These are phyloP conservation scores for Phytophthora citrophthora DNA, from an alignment of 352 stramenopile species.

Conservation along the genomic window DNA sequence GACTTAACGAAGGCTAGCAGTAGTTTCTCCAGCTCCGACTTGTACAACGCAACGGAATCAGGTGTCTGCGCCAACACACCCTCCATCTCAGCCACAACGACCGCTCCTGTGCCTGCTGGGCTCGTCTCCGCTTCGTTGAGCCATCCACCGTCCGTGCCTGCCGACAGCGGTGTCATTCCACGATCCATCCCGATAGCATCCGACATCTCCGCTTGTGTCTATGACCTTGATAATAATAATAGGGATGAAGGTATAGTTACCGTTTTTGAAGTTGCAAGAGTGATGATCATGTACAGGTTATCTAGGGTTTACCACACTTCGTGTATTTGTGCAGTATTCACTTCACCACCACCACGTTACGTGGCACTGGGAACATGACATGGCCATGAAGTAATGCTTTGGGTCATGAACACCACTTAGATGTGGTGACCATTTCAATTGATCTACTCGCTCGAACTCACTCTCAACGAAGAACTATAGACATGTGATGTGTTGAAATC, in stretches of 20 bases:
- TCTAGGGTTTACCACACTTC: too few species aligned
- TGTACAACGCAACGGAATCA: slow-evolving; percentile 75
- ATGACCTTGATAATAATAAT: slow-evolving; percentile 6
- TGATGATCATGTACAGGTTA: slow-evolving; percentile 1
- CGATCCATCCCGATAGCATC: slow-evolving; percentile 13
- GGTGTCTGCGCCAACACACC: slow-evolving; percentile 70
- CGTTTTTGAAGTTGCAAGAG: slow-evolving; percentile 20
- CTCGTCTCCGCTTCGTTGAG: slow-evolving; percentile 20
- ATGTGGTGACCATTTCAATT: too few species aligned
- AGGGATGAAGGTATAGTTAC: background rate
- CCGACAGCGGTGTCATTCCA: slow-evolving; percentile 22
- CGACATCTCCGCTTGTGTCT: background rate
- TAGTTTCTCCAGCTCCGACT: slow-evolving; percentile 83
- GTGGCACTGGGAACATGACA: too few species aligned
- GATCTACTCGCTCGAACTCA: too few species aligned
- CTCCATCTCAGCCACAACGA: slow-evolving; percentile 72
- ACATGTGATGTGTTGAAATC: too few species aligned
- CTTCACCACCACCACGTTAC: background rate
- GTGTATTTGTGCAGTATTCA: too few species aligned
- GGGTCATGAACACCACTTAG: too few species aligned
- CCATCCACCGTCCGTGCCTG: slow-evolving; percentile 13
- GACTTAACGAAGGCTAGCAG: slow-evolving; percentile 77
- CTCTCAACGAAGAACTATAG: too few species aligned
- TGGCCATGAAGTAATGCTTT: too few species aligned
- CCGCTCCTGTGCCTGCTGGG: slow-evolving; percentile 14